Conservation (phyloP, 1,284 basidiomycete species). For the Termitomyces sp. region DNA sequence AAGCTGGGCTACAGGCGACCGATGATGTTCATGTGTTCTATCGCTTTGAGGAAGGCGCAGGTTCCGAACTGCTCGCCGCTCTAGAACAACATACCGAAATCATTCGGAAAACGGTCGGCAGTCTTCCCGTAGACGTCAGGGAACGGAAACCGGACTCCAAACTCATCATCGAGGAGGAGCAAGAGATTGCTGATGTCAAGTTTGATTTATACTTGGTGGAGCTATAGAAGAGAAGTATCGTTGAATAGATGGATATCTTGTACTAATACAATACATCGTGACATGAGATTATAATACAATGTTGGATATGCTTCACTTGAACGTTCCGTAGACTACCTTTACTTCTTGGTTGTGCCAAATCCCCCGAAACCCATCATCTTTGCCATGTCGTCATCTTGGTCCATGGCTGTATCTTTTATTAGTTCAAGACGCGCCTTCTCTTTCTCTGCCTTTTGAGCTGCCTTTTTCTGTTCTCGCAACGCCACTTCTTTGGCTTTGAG, state of each 20-base stretch:
- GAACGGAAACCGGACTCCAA: constrained; percentile 42
- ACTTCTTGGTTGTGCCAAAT: constrained; percentile 82
- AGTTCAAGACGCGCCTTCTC: constrained; percentile 64
- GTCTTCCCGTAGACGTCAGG: constrained; percentile 60
- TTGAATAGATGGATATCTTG: constrained; percentile 21
- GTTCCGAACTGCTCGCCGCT: constrained; percentile 66
- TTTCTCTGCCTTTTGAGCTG: constrained; percentile 65
- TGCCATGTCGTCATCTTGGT: constrained; percentile 65
- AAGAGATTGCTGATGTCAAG: constrained; percentile 82
- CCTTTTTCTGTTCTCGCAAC: constrained; percentile 64
- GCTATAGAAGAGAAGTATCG: constrained; percentile 22
- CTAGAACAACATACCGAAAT: constrained; percentile 68
- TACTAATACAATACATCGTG: constrained; percentile 29
- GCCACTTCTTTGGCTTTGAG: constrained; percentile 71
- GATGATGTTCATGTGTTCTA: constrained; percentile 94
- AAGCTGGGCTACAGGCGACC: constrained; percentile 90
- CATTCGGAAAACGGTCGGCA: constrained; percentile 76
- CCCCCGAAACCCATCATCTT: constrained; percentile 91
- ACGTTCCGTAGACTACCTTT: constrained; percentile 5
- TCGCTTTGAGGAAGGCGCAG: constrained; percentile 68
- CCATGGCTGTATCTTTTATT: constrained; percentile 48
- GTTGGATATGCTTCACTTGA: constrained; percentile 9
- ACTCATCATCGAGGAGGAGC: constrained; percentile 78
- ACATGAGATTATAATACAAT: constrained; percentile 25
- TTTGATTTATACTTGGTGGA: constrained; percentile 68